phyloP scores from a whole-genome alignment of 2,329 filamentous ascomycete genomes.

The Fusarium virguliforme region DNA sequence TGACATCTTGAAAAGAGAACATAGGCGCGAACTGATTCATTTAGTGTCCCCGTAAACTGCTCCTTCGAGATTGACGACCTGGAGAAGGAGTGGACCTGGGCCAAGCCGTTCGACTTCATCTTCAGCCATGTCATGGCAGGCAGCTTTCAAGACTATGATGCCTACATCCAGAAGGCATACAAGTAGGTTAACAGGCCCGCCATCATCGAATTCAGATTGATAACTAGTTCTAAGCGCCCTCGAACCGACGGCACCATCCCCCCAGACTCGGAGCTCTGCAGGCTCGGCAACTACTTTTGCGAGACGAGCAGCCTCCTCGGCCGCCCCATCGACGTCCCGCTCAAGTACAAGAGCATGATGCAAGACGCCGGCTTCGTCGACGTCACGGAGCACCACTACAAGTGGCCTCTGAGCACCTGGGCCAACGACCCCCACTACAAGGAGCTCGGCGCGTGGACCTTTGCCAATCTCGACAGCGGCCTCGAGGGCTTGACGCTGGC shows the following conservation, averaged over 20 bases:
- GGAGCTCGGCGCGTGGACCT: constrained; percentile 16
- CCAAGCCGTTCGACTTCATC: constrained; percentile 15
- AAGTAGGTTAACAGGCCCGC: neutral
- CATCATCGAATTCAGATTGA: neutral
- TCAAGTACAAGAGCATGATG: constrained; percentile 7
- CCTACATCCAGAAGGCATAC: constrained; percentile 17
- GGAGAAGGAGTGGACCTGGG: constrained; percentile 30
- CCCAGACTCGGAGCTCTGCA: neutral
- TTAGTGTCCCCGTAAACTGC: constrained; percentile 17
- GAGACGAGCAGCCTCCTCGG: neutral
- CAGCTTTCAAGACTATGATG: constrained; percentile 19
- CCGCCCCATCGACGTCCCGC: neutral
- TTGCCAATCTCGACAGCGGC: constrained; percentile 21
- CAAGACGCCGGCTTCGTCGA: constrained; percentile 12
- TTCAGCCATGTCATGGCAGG: constrained; percentile 22
- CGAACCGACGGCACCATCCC: constrained; percentile 18
- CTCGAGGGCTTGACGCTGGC: constrained; percentile 23
- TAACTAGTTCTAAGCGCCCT: constrained; percentile 6
- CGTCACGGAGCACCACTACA: constrained; percentile 16
- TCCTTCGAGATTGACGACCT: constrained; percentile 24
- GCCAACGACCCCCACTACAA: constrained; percentile 17
- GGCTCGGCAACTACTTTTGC: constrained; percentile 1
- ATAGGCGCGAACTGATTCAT: neutral
- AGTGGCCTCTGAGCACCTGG: constrained; percentile 27
- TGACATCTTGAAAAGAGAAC: neutral